A percentile compares a stretch with the other conserved stretches of the same genome.
Conservation (phyloP, 1,284 basidiomycete species). For the Trametes polyzona region DNA sequence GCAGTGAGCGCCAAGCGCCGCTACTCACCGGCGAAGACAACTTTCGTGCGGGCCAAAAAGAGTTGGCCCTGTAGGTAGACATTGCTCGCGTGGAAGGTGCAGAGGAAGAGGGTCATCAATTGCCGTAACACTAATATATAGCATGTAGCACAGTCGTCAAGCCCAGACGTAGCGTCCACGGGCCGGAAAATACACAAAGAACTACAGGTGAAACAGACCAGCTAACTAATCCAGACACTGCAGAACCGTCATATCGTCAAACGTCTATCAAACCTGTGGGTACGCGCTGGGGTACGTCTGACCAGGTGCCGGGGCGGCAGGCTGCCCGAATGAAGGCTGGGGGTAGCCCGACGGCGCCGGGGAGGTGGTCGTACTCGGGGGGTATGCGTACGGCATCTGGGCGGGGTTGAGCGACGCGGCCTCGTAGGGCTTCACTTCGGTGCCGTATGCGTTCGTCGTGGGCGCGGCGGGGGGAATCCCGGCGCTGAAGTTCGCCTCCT, state of each 20-base stretch:
- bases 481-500: slow-evolving; percentile 13
- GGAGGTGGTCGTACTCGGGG: slow-evolving; percentile 5
- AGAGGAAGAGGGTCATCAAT: not conserved
- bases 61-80: not conserved
- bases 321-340: slow-evolving; percentile 1
- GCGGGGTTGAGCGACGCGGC: slow-evolving; percentile 5
- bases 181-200: not conserved
- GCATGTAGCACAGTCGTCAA: slow-evolving; percentile 6
- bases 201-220: not conserved
- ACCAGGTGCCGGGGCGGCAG: not conserved
- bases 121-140: not conserved
- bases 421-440: slow-evolving; percentile 17
- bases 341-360: slow-evolving; percentile 6
- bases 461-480: slow-evolving; percentile 7
- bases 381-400: slow-evolving; percentile 17
- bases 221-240: not conserved
- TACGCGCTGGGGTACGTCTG: not conserved
- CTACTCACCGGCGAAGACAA: no score
- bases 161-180: slow-evolving; percentile 1
- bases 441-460: not conserved
- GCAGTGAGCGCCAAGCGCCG: no score
- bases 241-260: not conserved
- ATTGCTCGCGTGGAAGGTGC: not conserved
- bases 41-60: not conserved
- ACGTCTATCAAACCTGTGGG: slow-evolving; percentile 7